Base-by-base conservation (phyloP, 371 early-diverging fungal genomes). In the Mucor plumbeus region DNA sequence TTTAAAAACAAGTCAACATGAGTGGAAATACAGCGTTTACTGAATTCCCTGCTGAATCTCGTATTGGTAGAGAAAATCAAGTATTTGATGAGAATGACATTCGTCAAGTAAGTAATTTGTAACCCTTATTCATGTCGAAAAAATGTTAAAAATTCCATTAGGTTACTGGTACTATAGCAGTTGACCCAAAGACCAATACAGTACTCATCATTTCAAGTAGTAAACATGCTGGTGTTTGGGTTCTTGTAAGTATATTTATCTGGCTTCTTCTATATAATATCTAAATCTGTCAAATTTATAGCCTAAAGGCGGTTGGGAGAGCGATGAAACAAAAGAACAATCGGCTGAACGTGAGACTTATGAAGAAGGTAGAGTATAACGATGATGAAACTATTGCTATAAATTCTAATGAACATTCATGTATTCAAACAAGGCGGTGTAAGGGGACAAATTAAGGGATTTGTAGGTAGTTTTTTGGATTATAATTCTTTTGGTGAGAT, bases 301-400 rank as follows among this genome's bases (percentile, higher is more conserved):
- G 75, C 89, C 89, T 13, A 88, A 88, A 69, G 89, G 89, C 7
- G 89, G 89, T 34, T 88, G 89, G 89, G 89, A 88, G 61, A 86
- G 79, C 56, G 89, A 88, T 58, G 89, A 88, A 69, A 81, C 87
- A 34, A 73, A 77, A 55, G 83, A 83, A 65, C 77, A 86, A 65
- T 84, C 86, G 11, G 89, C 89, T 13, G 73, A 67, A 19, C 77
- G 89, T 15, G 89, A 88, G 64, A 86, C 87, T 2, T 88, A 84
- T 63, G 89, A 88, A 82, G 89, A 88, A 79, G 86, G 88, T 85
- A 79, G 19, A 10, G 5, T 5, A 15, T 31, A 33, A 9, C 15
- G 14, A 33, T 55, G 14, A 5, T 55, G n/a, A n/a, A 15, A n/a
- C 55, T 7, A 34, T 55, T 0, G 0, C 4, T 26, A 1, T 3